phyloP scores from a whole-genome alignment of 768 basidiomycete genomes.

The Mrakia frigida region DNA sequence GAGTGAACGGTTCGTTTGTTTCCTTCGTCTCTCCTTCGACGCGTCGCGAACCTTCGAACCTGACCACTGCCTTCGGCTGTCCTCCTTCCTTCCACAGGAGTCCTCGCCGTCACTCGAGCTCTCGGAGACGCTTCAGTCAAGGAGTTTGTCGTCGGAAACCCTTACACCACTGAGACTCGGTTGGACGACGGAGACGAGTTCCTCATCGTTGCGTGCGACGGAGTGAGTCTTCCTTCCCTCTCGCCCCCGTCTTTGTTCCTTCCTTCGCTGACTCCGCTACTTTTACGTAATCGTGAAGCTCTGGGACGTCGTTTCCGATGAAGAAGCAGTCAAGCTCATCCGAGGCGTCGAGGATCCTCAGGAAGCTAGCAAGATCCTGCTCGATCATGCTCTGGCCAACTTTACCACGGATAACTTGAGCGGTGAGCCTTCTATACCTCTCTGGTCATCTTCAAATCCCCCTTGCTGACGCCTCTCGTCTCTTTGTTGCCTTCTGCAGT shows the following conservation, averaged over 20 bases:
- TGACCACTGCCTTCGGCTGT: no score
- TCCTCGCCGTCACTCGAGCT: constrained; percentile 90
- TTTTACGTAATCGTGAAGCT: constrained; percentile 53
- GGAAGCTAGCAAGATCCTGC: constrained; percentile 64
- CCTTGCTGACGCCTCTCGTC: background rate
- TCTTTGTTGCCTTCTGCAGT: background rate
- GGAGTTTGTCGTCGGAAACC: constrained; percentile 95
- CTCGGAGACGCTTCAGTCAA: constrained; percentile 98
- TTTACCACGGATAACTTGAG: constrained; percentile 96
- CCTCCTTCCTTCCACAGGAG: constrained; percentile 44
- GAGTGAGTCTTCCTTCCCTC: constrained; percentile 55
- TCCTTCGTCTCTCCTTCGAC: background rate
- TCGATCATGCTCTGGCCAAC: constrained; percentile 77
- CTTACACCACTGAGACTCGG: constrained; percentile 97
- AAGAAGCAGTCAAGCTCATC: constrained; percentile 81
- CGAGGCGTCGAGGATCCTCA: constrained; percentile 66
- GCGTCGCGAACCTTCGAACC: background rate
- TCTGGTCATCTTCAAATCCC: background rate
- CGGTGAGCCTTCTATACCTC: constrained; percentile 37
- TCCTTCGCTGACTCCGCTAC: background rate
- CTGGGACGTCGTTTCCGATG: constrained; percentile 93
- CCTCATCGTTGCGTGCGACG: constrained; percentile 92
- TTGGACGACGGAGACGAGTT: constrained; percentile 88
- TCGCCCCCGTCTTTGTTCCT: background rate
- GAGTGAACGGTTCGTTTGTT: constrained; percentile 69